A percentile compares a stretch with the other conserved stretches of the same genome.
Evolutionary conservation across 169 alveolate genomes (phyloP).

Genomic region (Cryptosporidium canis): DNA sequence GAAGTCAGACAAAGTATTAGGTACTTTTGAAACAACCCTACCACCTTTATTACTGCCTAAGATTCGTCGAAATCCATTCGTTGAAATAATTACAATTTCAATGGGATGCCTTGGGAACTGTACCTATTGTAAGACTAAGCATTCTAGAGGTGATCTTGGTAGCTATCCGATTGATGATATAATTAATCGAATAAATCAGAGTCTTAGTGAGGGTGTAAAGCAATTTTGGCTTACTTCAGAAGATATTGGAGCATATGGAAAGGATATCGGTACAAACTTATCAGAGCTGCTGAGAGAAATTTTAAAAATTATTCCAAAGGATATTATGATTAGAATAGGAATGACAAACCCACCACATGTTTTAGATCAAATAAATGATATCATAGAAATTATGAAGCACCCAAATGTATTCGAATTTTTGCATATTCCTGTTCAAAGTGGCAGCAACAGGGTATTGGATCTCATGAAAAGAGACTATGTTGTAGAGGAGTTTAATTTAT

Average conservation of each 20-base stretch:
- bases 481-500: conserved; percentile 91
- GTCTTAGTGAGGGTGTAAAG: conserved; percentile 91
- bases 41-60: conserved; percentile 96
- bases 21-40: conserved; percentile 67
- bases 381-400: conserved; percentile 91
- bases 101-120: conserved; percentile 99
- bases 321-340: conserved; percentile 93
- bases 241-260: conserved; percentile 98
- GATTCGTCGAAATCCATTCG: conserved; percentile 93
- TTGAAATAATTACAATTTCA: conserved; percentile 94
- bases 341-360: conserved; percentile 99
- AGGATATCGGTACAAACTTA: conserved; percentile 95
- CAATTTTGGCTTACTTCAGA: conserved; percentile 98
- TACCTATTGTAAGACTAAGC: conserved; percentile 98
- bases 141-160: conserved; percentile 94
- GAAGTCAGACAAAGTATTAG: not conserved
- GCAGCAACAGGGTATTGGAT: conserved; percentile 91
- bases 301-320: conserved; percentile 84
- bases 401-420: conserved; percentile 94
- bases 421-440: conserved; percentile 98
- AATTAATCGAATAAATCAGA: conserved; percentile 87
- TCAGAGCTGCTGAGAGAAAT: conserved; percentile 88
- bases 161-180: conserved; percentile 92
- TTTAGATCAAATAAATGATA: conserved; percentile 92
- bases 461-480: conserved; percentile 97